Conservation (phyloP, 2,329 filamentous ascomycete genomes). For the Rhinocladiella mackenziei region DNA sequence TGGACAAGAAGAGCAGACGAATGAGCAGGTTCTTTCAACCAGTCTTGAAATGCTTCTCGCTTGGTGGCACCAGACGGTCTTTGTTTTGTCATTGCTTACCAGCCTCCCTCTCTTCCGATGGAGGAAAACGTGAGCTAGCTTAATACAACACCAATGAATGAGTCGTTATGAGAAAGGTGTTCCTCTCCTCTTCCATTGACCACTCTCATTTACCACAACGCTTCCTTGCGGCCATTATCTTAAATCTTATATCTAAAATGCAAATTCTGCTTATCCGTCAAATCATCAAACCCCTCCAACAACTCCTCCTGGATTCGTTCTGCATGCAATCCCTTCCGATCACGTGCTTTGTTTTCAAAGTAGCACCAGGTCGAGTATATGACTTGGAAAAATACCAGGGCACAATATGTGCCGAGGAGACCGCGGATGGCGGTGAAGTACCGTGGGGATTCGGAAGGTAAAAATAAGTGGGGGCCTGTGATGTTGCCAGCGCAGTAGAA, state of each 20-base stretch:
- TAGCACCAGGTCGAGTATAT: constrained; percentile 27
- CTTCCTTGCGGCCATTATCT: background rate
- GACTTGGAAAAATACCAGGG: constrained; percentile 37
- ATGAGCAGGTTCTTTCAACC: no score
- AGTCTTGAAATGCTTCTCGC: no score
- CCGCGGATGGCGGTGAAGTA: constrained; percentile 46
- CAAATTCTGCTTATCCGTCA: constrained; percentile 38
- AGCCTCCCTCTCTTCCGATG: no score
- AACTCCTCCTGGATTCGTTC: constrained; percentile 16
- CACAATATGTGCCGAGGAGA: constrained; percentile 43
- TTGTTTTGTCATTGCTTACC: no score
- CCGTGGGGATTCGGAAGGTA: constrained; percentile 42
- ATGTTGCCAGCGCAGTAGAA: constrained; percentile 50
- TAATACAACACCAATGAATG: no score
- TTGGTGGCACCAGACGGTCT: no score
- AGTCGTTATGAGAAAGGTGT: no score
- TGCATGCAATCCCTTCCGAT: constrained; percentile 7
- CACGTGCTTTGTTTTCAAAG: constrained; percentile 20
- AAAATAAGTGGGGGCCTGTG: constrained; percentile 47
- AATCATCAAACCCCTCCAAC: constrained; percentile 36
- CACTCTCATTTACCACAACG: background rate
- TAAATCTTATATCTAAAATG: constrained; percentile 37
- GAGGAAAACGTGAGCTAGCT: no score
- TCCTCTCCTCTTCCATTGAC: background rate
- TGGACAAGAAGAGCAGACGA: no score